phyloP scores from a whole-genome alignment of 345 rosid genomes.

The Geranium brycei region DNA sequence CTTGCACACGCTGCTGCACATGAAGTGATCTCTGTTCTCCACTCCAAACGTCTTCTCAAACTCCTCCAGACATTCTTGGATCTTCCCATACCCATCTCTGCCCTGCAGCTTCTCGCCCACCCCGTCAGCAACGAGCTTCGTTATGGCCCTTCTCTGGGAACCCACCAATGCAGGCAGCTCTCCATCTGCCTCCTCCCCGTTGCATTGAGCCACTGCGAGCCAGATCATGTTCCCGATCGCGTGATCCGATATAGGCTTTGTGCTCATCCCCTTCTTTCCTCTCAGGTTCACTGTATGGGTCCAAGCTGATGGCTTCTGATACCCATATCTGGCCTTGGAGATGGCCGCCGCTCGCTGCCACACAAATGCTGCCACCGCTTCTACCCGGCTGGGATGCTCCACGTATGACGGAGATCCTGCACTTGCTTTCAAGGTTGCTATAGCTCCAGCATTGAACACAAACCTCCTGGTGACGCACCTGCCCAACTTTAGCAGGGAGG shows the following conservation, averaged over 20 bases:
- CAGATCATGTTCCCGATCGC: constrained; percentile 33
- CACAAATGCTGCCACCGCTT: constrained; percentile 38
- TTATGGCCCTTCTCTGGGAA: constrained; percentile 5
- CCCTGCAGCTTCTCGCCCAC: constrained; percentile 12
- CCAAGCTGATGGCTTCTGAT: constrained; percentile 21
- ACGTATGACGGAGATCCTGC: constrained; percentile 19
- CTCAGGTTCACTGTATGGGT: constrained; percentile 28
- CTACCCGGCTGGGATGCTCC: constrained; percentile 31
- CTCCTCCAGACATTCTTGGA: constrained; percentile 8
- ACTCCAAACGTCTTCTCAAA: not conserved
- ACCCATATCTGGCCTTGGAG: constrained; percentile 12
- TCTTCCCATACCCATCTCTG: constrained; percentile 3
- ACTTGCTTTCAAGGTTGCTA: constrained; percentile 22
- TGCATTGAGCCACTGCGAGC: constrained; percentile 8
- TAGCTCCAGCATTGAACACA: constrained; percentile 25
- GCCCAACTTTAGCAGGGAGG: constrained; percentile 6
- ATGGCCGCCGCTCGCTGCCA: constrained; percentile 24
- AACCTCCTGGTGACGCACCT: constrained; percentile 25
- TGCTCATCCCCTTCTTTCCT: constrained; percentile 1
- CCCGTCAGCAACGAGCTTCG: constrained; percentile 6
- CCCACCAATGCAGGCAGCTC: constrained; percentile 7
- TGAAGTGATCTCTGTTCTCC: constrained; percentile 9
- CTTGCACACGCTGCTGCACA: constrained; percentile 16
- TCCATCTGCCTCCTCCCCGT: not conserved
- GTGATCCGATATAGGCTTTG: constrained; percentile 21